Percentiles rank a stretch among this genome's conserved stretches.
phyloP scores from a whole-genome alignment of 805 yeast species.

The Saccharomycopsis babjevae region DNA sequence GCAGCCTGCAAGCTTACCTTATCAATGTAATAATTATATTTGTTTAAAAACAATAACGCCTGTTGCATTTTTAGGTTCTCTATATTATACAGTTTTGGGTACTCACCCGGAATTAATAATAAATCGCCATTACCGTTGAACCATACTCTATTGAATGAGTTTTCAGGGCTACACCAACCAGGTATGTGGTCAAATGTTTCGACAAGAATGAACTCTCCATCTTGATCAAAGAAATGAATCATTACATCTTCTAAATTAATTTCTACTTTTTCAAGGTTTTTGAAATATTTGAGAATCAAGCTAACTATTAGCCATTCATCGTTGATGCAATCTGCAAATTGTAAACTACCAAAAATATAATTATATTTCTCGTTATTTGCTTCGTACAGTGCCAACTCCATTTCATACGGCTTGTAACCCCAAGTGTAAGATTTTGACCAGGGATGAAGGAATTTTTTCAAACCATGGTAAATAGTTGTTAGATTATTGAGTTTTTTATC shows the following conservation, averaged over 20 bases:
- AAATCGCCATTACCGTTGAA: conserved; percentile 25
- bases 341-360: conserved; percentile 26
- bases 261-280: conserved; percentile 15
- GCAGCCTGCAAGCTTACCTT: conserved; percentile 12
- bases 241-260: conserved; percentile 27
- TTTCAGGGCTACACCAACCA: conserved; percentile 36
- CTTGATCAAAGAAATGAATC: conserved; percentile 40
- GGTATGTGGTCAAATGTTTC: conserved; percentile 40
- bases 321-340: conserved; percentile 32
- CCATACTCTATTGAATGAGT: conserved; percentile 45
- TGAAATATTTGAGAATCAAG: conserved; percentile 29
- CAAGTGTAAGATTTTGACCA: conserved; percentile 36
- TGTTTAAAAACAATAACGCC: conserved; percentile 32
- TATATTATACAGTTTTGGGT: not conserved
- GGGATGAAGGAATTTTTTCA: conserved; percentile 23
- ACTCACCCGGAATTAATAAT: conserved; percentile 1
- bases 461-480: conserved; percentile 17
- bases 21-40: conserved; percentile 28
- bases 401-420: conserved; percentile 26
- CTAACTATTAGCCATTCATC: conserved; percentile 39
- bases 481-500: conserved; percentile 19
- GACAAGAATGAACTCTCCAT: conserved; percentile 45
- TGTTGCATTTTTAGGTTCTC: conserved; percentile 26
- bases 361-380: conserved; percentile 1
- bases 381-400: conserved; percentile 20